Evolutionary conservation across 73 alveolate genomes (phyloP), one percentile per base, ranked within the genome.

Genomic region (Paramecium caudatum): DNA sequence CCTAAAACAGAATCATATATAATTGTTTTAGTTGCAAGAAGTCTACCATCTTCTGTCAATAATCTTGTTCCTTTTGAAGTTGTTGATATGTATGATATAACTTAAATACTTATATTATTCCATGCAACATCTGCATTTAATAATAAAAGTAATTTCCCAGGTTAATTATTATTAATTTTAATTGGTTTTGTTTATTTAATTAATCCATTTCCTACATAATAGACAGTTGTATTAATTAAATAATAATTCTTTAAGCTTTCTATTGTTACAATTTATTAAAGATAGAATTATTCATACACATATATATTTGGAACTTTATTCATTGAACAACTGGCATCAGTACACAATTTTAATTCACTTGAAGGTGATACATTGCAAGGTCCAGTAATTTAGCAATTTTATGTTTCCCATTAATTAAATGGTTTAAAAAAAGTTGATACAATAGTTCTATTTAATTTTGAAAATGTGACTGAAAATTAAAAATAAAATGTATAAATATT

Each of bases 81-180:
- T 7, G 46, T 9, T 19, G 80, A 55, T 21, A 55, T 27, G 3
- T 4, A 10, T 0, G 80, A 55, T 12, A 23, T 19, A 27, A 55
- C 80, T 21, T 23, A 19, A 3, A 55, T 55, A 2, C 46, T 19
- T 1, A 55, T 21, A 19, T 21, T 7, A 19, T 10, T 23, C 80
- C 80, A 55, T 9, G 80, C 80, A 17, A 55, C 37, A 10, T 55
- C 80, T 10, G 80, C 80, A 4, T 4, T 19, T 25, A 55, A 55
- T 55, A 27, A 4, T 10, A 55, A 27, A 19, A 55, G 23, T 2
- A 55, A 37, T 27, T 55, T 27, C 30, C 80, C 80, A 27, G 46
- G 32, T 4, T 17, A 27, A 1, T 4, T 0, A 15, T 55, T 55
- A 55, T 23, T 23, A 0, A 55, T 3, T 27, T 17, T 3, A 9